Conservation (phyloP, 2,329 filamentous ascomycete genomes). For the Diaporthe vexans region DNA sequence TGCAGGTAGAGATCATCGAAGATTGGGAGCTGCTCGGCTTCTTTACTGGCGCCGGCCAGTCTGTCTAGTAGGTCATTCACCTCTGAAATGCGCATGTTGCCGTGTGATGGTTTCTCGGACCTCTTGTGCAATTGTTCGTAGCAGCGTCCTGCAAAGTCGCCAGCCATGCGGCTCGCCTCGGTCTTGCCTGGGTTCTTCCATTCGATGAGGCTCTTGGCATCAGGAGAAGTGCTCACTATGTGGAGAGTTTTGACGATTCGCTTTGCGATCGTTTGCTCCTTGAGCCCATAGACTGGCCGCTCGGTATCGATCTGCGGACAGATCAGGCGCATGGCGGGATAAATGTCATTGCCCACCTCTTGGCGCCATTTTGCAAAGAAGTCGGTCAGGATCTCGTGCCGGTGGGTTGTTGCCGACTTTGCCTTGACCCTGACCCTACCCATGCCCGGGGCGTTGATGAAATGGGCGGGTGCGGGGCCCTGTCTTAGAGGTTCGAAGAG, state of each 20-base stretch:
- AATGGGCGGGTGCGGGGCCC: constrained; percentile 69
- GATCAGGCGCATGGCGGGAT: constrained; percentile 91
- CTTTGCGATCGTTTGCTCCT: constrained; percentile 92
- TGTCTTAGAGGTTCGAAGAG: constrained; percentile 87
- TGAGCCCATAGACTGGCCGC: constrained; percentile 91
- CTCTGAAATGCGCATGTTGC: constrained; percentile 87
- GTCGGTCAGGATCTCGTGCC: too few relatives aligned
- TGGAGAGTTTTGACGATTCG: too few relatives aligned
- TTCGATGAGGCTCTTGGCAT: constrained; percentile 85
- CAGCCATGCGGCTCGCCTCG: constrained; percentile 75
- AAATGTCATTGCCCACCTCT: constrained; percentile 92
- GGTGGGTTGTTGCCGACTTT: constrained; percentile 85
- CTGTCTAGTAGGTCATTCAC: constrained; percentile 89
- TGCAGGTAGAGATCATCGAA: constrained; percentile 86
- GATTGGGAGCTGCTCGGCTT: constrained; percentile 87
- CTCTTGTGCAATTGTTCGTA: constrained; percentile 87
- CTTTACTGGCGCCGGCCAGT: constrained; percentile 80
- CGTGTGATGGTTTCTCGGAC: too few relatives aligned
- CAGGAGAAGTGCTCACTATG: too few relatives aligned
- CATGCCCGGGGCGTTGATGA: background rate
- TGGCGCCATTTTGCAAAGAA: constrained; percentile 89
- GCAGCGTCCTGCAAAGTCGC: constrained; percentile 93
- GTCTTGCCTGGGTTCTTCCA: constrained; percentile 91
- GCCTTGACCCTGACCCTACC: constrained; percentile 66
- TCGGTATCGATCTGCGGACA: constrained; percentile 94